Evolutionary conservation across 2,329 filamentous ascomycete genomes (phyloP).

Genomic region (Chalara sp.): DNA sequence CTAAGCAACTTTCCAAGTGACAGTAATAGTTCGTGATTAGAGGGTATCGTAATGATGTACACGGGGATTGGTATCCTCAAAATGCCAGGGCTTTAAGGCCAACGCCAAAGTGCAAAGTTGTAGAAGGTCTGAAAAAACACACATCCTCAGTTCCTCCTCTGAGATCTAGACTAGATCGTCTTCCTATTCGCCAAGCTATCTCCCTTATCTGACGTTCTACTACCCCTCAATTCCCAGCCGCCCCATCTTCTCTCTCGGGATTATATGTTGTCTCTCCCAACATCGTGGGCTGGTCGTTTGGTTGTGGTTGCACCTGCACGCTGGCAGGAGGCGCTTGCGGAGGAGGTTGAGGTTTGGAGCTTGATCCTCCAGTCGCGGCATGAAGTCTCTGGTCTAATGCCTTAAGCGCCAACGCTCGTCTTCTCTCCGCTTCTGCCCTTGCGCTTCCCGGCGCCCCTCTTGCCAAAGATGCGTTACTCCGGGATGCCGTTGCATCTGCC

Average conservation of each 20-base stretch:
- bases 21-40: too few relatives aligned
- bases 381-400: slow-evolving; percentile 88
- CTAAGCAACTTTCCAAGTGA: too few relatives aligned
- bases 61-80: too few relatives aligned
- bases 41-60: too few relatives aligned
- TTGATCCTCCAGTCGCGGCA: slow-evolving; percentile 57
- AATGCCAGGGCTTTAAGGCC: too few relatives aligned
- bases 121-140: too few relatives aligned
- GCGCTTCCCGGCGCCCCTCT: slow-evolving; percentile 55
- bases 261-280: slow-evolving; percentile 66
- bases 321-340: slow-evolving; percentile 40
- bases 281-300: slow-evolving; percentile 49
- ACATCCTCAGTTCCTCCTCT: too few relatives aligned
- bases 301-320: slow-evolving; percentile 49
- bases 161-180: too few relatives aligned
- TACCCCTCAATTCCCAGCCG: too few relatives aligned
- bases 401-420: slow-evolving; percentile 82
- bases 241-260: slow-evolving; percentile 48
- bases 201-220: too few relatives aligned
- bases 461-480: slow-evolving; percentile 55
- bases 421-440: slow-evolving; percentile 84
- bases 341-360: slow-evolving; percentile 32
- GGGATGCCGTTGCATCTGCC: slow-evolving; percentile 69
- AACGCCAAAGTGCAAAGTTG: too few relatives aligned
- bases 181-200: too few relatives aligned